These are phyloP conservation scores for Friedmanniomyces simplex DNA, from an alignment of 495 filamentous ascomycete genomes.

Conservation along the genomic window DNA sequence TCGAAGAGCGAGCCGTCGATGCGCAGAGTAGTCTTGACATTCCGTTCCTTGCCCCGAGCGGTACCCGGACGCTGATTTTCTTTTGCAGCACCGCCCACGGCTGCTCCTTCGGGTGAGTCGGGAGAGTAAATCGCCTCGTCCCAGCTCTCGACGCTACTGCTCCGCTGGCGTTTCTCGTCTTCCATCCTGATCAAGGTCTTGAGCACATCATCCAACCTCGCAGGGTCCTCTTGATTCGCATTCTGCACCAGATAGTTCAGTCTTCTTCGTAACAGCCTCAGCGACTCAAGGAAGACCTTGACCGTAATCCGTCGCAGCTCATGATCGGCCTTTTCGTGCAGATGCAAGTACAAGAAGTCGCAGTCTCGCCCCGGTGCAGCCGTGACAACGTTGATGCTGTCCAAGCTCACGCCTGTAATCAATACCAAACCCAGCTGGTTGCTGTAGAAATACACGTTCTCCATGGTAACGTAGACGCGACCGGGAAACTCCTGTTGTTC, in stretches of 20 bases:
- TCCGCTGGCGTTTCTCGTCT: conserved; percentile 47
- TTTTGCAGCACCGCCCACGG: conserved; percentile 7
- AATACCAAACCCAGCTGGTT: conserved; percentile 86
- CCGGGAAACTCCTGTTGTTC: conserved; percentile 76
- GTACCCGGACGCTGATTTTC: conserved; percentile 12
- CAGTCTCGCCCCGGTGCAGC: conserved; percentile 81
- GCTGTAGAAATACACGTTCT: conserved; percentile 89
- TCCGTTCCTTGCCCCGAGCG: conserved; percentile 34
- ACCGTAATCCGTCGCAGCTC: conserved; percentile 66
- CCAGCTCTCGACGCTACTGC: conserved; percentile 81
- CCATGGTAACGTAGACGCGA: conserved; percentile 74
- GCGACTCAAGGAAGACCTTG: conserved; percentile 84
- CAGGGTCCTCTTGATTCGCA: conserved; percentile 52
- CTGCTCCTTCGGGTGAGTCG: conserved; percentile 10
- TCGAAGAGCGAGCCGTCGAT: conserved; percentile 48
- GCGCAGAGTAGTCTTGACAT: conserved; percentile 50
- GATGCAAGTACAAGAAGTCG: conserved; percentile 85
- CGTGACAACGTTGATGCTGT: conserved; percentile 76
- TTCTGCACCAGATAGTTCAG: conserved; percentile 76
- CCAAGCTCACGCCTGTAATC: conserved; percentile 61
- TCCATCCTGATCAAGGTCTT: conserved; percentile 60
- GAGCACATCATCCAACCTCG: conserved; percentile 53
- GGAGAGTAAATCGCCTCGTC: conserved; percentile 62
- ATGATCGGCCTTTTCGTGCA: conserved; percentile 47
- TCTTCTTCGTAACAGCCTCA: conserved; percentile 68